phyloP scores from a whole-genome alignment of 352 stramenopile genomes.

The Phytopythium chamaehyphon region DNA sequence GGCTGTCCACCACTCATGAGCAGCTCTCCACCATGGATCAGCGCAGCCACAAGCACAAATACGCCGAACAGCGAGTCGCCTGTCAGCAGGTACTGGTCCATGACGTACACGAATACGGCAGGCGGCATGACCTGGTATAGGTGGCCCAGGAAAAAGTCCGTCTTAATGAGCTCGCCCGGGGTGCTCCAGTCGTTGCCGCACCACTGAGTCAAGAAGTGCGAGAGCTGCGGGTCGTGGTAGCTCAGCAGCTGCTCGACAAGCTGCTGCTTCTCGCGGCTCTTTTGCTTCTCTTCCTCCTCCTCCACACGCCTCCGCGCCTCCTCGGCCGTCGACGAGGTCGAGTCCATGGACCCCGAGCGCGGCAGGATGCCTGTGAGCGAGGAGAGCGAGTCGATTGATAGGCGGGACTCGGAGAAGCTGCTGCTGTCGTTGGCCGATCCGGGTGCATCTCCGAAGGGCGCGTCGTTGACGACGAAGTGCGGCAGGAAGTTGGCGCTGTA shows the following conservation, averaged over 20 bases:
- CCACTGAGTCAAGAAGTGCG: slow-evolving; percentile 70
- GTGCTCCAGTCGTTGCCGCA: slow-evolving; percentile 65
- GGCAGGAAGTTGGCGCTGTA: slow-evolving; percentile 72
- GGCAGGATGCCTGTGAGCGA: slow-evolving; percentile 12
- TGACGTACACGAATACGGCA: slow-evolving; percentile 55
- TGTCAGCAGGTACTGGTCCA: slow-evolving; percentile 78
- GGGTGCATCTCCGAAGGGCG: slow-evolving; percentile 19
- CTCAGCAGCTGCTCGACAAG: slow-evolving; percentile 66
- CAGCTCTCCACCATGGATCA: slow-evolving; percentile 40
- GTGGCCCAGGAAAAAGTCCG: slow-evolving; percentile 59
- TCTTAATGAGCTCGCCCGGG: slow-evolving; percentile 43
- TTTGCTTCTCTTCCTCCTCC: slow-evolving; percentile 27
- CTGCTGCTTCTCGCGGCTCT: slow-evolving; percentile 47
- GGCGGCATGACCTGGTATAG: slow-evolving; percentile 65
- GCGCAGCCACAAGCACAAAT: slow-evolving; percentile 59
- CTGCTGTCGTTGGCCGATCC: slow-evolving; percentile 12
- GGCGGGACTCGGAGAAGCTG: slow-evolving; percentile 22
- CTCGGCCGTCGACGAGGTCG: slow-evolving; percentile 28
- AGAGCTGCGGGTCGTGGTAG: slow-evolving; percentile 69
- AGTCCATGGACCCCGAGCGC: slow-evolving; percentile 31
- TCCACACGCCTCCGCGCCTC: slow-evolving; percentile 21
- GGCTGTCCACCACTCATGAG: slow-evolving; percentile 20
- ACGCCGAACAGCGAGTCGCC: slow-evolving; percentile 65
- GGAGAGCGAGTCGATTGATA: slow-evolving; percentile 6
- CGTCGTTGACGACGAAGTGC: slow-evolving; percentile 58